Conservation (phyloP, 257 asterid genomes). For the Anisodus tanguticus region DNA sequence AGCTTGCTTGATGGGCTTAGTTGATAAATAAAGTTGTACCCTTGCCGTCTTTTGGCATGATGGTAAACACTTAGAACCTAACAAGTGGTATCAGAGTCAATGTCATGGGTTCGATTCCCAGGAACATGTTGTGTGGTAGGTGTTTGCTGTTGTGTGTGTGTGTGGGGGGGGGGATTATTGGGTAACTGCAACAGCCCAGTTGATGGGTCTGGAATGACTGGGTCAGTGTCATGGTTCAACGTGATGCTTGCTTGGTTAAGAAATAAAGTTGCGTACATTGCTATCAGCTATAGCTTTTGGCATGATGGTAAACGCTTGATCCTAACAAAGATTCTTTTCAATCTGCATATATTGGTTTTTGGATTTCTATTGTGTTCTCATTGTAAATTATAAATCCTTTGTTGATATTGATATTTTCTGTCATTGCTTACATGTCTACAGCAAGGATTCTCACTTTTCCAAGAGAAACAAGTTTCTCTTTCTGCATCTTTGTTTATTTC, state of each 20-base stretch:
- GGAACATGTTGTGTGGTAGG: neutral
- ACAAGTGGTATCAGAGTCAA: neutral
- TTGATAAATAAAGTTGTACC: neutral
- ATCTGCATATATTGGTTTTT: neutral
- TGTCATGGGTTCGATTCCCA: neutral
- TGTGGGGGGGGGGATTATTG: neutral
- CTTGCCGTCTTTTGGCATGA: neutral
- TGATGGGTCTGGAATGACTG: neutral
- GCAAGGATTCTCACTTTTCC: slow-evolving; percentile 20
- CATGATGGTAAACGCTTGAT: neutral
- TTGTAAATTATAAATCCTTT: neutral
- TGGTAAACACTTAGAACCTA: neutral
- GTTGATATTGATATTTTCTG: neutral
- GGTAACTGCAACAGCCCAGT: neutral
- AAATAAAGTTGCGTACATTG: neutral
- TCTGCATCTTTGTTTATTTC: slow-evolving; percentile 24
- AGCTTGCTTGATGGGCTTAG: neutral
- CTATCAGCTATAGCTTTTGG: neutral
- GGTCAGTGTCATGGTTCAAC: neutral
- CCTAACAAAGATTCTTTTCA: slow-evolving; percentile 13
- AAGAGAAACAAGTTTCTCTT: neutral
- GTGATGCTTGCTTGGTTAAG: neutral
- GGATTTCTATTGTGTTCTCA: too few relatives aligned
- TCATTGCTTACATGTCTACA: neutral
- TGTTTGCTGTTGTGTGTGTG: neutral